A percentile compares a stretch with the other conserved stretches of the same genome.
Conservation (phyloP, 73 alveolate species). For the Uronychia binucleata region DNA sequence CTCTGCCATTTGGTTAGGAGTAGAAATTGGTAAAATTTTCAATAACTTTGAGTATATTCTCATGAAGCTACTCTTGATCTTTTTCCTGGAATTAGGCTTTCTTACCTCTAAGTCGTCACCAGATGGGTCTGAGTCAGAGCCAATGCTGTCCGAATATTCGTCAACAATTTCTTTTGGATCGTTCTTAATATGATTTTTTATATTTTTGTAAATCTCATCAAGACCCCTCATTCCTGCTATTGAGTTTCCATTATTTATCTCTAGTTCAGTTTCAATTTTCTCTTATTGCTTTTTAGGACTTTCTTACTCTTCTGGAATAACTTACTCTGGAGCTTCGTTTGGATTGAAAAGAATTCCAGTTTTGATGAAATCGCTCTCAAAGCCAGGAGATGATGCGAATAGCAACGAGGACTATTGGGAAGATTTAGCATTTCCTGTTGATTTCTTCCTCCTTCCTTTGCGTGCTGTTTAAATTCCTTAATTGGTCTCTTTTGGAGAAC, state of each 20-base stretch:
- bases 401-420: no score
- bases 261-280: neutral
- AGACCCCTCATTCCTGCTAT: neutral
- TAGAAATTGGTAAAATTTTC: neutral
- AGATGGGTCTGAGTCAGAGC: slow-evolving; percentile 5
- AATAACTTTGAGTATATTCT: slow-evolving; percentile 5
- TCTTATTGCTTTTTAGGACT: neutral
- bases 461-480: no score
- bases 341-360: neutral
- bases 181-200: neutral
- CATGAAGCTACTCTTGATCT: neutral
- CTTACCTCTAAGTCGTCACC: slow-evolving; percentile 16
- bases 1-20: neutral
- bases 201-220: neutral
- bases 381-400: no score
- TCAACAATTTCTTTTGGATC: neutral
- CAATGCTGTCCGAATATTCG: neutral
- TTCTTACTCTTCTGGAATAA: neutral
- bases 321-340: neutral
- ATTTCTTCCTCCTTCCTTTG: no score
- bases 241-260: neutral
- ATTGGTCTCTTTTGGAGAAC: neutral
- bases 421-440: no score
- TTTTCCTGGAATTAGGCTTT: neutral
- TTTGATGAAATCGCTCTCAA: neutral